Evolutionary conservation across 2,329 filamentous ascomycete species (phyloP).

Genomic region (Didymella keratinophila): DNA sequence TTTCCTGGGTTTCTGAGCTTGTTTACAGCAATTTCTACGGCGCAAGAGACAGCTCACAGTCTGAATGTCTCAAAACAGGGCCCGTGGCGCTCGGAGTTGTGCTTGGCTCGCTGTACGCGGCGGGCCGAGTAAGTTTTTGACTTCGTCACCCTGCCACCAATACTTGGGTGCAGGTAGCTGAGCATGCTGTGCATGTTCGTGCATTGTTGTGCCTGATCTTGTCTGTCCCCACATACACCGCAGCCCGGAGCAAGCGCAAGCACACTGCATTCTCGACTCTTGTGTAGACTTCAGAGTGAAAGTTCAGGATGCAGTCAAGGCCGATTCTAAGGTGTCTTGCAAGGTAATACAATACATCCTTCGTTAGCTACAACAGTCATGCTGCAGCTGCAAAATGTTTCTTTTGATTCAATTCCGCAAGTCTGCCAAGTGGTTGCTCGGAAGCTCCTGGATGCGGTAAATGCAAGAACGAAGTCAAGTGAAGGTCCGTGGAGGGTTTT

Average conservation of each 20-base stretch:
- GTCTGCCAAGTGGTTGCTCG: too few relatives aligned
- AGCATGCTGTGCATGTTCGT: slow-evolving; percentile 16
- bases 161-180: slow-evolving; percentile 21
- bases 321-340: too few relatives aligned
- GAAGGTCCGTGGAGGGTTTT: neutral
- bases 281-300: too few relatives aligned
- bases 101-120: slow-evolving; percentile 12
- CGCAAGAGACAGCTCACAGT: neutral
- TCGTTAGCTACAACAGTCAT: too few relatives aligned
- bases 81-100: slow-evolving; percentile 11
- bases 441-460: neutral
- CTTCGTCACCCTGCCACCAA: slow-evolving; percentile 13
- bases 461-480: slow-evolving; percentile 17
- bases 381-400: too few relatives aligned
- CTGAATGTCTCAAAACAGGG: neutral
- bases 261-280: too few relatives aligned
- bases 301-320: too few relatives aligned
- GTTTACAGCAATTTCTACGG: too few relatives aligned
- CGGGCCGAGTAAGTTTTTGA: slow-evolving; percentile 9
- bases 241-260: too few relatives aligned
- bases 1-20: too few relatives aligned
- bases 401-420: too few relatives aligned
- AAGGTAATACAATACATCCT: too few relatives aligned
- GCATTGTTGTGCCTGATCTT: slow-evolving; percentile 10
- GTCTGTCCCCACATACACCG: slow-evolving; percentile 1